Conservation (phyloP, 1,284 basidiomycete genomes). For the Ceraceosorus guamensis region DNA sequence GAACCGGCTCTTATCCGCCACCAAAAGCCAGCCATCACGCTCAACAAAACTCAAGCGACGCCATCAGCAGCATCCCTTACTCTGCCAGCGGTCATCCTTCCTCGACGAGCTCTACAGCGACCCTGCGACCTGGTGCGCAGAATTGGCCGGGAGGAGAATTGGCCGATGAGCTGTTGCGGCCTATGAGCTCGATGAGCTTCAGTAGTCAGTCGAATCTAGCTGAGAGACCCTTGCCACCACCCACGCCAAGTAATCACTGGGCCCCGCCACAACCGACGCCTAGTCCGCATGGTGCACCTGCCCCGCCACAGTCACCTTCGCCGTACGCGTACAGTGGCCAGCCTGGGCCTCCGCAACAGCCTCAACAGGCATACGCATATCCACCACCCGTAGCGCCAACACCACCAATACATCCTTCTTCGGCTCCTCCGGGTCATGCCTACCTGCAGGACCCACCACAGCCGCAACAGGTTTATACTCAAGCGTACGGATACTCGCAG, state of each 20-base stretch:
- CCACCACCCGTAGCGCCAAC: not conserved
- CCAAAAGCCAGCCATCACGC: not conserved
- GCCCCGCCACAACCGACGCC: not conserved
- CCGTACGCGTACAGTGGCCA: not conserved
- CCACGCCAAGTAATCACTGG: not conserved
- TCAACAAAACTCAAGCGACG: not conserved
- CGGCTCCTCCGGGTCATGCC: not conserved
- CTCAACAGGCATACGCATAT: not conserved
- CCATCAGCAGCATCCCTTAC: not conserved
- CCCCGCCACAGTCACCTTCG: not conserved
- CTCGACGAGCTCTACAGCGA: slow-evolving; percentile 1
- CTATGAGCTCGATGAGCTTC: slow-evolving; percentile 11
- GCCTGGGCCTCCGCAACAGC: not conserved
- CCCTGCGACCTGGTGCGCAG: slow-evolving; percentile 1
- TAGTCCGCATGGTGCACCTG: no score
- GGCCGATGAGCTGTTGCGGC: slow-evolving; percentile 6
- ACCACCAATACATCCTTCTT: not conserved
- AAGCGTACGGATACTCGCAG: not conserved
- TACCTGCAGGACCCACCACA: not conserved
- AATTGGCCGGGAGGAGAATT: not conserved
- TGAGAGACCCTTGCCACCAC: not conserved
- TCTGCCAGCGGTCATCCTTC: not conserved
- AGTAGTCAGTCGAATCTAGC: no score
- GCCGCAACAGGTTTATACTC: not conserved
- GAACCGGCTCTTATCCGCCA: slow-evolving; percentile 1